phyloP scores from a whole-genome alignment of 2,329 filamentous ascomycete species.

The Aspergillus ustus region DNA sequence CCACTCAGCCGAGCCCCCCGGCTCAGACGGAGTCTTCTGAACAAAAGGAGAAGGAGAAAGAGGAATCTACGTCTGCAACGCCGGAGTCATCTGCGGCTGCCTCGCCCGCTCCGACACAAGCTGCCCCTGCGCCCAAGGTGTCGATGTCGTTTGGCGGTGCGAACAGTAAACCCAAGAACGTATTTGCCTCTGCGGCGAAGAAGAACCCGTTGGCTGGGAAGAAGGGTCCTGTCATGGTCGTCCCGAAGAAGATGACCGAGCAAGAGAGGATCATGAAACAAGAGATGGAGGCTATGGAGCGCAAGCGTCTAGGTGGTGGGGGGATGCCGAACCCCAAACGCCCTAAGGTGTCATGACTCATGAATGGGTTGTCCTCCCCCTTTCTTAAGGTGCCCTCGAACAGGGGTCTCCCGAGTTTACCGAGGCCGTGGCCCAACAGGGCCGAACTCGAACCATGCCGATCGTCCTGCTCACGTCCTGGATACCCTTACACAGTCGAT shows the following conservation, averaged over 20 bases:
- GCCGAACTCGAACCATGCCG: background rate
- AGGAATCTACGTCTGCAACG: slow-evolving; percentile 9
- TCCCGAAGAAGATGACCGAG: slow-evolving; percentile 84
- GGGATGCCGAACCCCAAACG: slow-evolving; percentile 41
- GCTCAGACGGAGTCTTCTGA: slow-evolving; percentile 24
- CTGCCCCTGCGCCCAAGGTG: slow-evolving; percentile 45
- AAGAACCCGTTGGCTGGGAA: slow-evolving; percentile 75
- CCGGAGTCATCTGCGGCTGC: slow-evolving; percentile 24
- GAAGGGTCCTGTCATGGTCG: slow-evolving; percentile 62
- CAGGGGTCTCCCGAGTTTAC: background rate
- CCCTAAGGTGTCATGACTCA: slow-evolving; percentile 38
- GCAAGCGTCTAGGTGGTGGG: slow-evolving; percentile 59
- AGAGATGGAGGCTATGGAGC: slow-evolving; percentile 66
- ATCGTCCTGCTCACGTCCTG: background rate
- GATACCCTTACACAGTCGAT: background rate
- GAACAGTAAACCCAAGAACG: slow-evolving; percentile 61
- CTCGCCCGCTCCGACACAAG: slow-evolving; percentile 23
- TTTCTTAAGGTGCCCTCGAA: background rate
- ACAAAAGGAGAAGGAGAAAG: slow-evolving; percentile 23
- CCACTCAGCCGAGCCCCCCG: slow-evolving; percentile 12
- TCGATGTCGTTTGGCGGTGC: slow-evolving; percentile 67
- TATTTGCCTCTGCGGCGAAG: slow-evolving; percentile 65
- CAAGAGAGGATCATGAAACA: slow-evolving; percentile 88
- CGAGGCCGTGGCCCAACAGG: background rate
- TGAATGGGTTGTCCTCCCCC: background rate